phyloP scores from a whole-genome alignment of 1,284 basidiomycete species.

The Trametes versicolor region DNA sequence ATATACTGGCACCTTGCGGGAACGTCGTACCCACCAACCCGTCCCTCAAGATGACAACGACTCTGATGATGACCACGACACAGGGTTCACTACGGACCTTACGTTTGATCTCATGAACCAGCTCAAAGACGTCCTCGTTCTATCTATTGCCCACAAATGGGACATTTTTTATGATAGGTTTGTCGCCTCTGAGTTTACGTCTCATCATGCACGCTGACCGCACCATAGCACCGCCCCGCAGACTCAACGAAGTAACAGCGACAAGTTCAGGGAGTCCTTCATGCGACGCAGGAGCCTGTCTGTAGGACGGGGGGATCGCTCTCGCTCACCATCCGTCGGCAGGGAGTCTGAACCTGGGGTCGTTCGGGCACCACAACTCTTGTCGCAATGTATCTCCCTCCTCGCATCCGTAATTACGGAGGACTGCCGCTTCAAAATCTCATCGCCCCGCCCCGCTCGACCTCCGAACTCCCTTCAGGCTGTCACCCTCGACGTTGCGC shows the following conservation, averaged over 20 bases:
- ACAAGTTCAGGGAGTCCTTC: constrained; percentile 32
- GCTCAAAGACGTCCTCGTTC: constrained; percentile 65
- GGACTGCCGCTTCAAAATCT: constrained; percentile 72
- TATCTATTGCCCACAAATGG: constrained; percentile 66
- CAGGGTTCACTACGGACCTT: constrained; percentile 63
- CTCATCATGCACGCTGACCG: not conserved
- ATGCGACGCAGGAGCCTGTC: constrained; percentile 32
- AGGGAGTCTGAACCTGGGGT: constrained; percentile 43
- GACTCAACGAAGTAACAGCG: constrained; percentile 27
- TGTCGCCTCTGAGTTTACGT: constrained; percentile 28
- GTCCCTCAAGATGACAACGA: constrained; percentile 51
- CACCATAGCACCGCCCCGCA: constrained; percentile 23
- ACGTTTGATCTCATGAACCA: constrained; percentile 71
- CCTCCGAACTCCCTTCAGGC: constrained; percentile 76
- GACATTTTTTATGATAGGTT: constrained; percentile 62
- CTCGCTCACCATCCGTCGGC: constrained; percentile 63
- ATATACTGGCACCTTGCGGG: constrained; percentile 43
- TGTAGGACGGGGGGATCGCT: constrained; percentile 47
- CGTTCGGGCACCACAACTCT: constrained; percentile 56
- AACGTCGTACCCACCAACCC: constrained; percentile 31
- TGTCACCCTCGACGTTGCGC: constrained; percentile 68
- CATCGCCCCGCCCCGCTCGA: constrained; percentile 61
- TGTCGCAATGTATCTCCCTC: constrained; percentile 67
- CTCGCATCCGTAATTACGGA: constrained; percentile 70
- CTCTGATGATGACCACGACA: constrained; percentile 57